Evolutionary conservation across 768 basidiomycete genomes (phyloP), one percentile per base, ranked within the genome.

Genomic region (Lyophyllum semitale): DNA sequence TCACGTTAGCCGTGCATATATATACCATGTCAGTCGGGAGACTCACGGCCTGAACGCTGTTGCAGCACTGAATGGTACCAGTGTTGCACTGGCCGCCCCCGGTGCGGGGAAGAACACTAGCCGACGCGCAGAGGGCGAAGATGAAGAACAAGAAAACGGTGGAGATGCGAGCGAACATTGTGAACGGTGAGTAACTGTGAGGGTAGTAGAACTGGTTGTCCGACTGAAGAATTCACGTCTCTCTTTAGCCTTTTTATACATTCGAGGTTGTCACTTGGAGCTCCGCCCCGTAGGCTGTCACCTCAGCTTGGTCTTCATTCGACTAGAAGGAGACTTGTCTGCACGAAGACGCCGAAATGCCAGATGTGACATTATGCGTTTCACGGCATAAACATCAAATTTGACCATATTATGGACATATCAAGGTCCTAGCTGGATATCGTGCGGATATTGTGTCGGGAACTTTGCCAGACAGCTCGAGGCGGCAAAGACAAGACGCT

Each of bases 91-190:
- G 47, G 48, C 4, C 40, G 29, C 57, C 13, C n/a, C 32, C 43
- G 15, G n/a, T 48, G 37, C 57, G 54, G 41, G 57, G 49, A 37
- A 44, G 29, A 40, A 59, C 45, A 23, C 20, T 58, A n/a, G 57
- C 54, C 33, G 55, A 55, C 27, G 55, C 57, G 48, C 57, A 59
- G 54, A 62, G 45, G 26, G 54, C 57, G 49, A 62, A 38, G 55
- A 51, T 15, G 32, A 60, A 38, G 29, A 55, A 45, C 35, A 57
- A 50, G 53, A 44, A 59, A 17, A 59, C 29, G 35, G 51, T 26
- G 29, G 47, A 38, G 37, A 51, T 17, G 32, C 57, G 60, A 54
- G 41, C 33, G 30, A 57, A 54, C 60, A 62, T 62, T 20, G 37
- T 54, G 5, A 33, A 27, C 42, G 29, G 27, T 41, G 29, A 37